These are phyloP conservation scores for Neurospora sp. DNA, from an alignment of 495 filamentous ascomycete genomes.

Conservation along the genomic window DNA sequence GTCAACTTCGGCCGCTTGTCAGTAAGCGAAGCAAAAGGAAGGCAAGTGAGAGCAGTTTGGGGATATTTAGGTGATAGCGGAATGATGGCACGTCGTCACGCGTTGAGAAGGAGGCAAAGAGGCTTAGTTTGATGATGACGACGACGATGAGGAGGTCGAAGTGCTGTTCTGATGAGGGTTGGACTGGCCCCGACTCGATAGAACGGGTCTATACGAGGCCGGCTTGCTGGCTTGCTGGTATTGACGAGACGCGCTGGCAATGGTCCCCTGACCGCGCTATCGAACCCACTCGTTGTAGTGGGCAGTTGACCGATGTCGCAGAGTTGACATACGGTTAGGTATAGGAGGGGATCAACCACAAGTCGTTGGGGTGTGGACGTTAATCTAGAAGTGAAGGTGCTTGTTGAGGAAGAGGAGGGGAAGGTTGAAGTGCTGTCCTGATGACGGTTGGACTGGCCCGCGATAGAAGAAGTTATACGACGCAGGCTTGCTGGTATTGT, in stretches of 20 bases:
- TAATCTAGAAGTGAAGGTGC: too few species aligned
- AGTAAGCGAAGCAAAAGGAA: not conserved
- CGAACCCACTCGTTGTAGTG: not conserved
- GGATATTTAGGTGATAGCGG: not conserved
- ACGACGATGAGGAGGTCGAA: not conserved
- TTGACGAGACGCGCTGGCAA: conserved; percentile 19
- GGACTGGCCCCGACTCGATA: conserved; percentile 25
- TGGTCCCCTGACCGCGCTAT: conserved; percentile 12
- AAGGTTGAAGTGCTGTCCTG: not conserved
- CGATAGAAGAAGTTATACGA: conserved; percentile 42
- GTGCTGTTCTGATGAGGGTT: conserved; percentile 3
- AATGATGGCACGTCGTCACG: not conserved
- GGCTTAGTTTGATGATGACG: not conserved
- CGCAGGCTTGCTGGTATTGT: conserved; percentile 14
- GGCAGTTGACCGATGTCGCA: not conserved
- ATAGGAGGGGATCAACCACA: too few species aligned
- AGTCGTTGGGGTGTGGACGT: too few species aligned
- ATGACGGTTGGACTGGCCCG: conserved; percentile 21
- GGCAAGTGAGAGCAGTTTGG: not conserved
- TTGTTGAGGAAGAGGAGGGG: not conserved
- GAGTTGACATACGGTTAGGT: too few species aligned
- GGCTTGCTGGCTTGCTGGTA: conserved; percentile 17
- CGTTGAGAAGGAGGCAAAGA: not conserved
- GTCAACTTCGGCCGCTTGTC: not conserved
- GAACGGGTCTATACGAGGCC: conserved; percentile 39